A percentile compares a stretch with the other conserved stretches of the same genome.
These are phyloP conservation scores for Mycosphaerella sp. DNA, from an alignment of 2,329 filamentous ascomycete genomes.

Conservation along the genomic window DNA sequence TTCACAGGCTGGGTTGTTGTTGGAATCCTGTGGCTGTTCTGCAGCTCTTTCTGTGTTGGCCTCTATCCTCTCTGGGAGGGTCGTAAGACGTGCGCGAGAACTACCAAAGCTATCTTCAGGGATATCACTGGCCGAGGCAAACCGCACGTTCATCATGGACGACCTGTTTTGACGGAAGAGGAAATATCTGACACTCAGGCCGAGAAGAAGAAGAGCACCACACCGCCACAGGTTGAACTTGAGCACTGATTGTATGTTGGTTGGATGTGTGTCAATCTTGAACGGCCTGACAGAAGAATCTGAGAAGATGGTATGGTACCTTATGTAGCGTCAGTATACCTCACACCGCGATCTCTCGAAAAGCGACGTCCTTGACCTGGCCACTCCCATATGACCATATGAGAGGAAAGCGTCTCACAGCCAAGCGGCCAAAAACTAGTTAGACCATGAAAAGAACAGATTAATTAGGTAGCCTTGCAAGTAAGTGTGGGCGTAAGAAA, in stretches of 20 bases:
- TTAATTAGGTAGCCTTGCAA: no score
- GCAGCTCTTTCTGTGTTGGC: constrained; percentile 64
- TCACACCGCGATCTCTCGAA: no score
- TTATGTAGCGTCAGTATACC: no score
- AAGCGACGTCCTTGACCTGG: no score
- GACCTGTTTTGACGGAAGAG: constrained; percentile 27
- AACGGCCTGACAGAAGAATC: not conserved
- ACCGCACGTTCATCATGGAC: constrained; percentile 28
- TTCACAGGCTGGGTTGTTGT: constrained; percentile 52
- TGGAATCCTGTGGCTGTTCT: constrained; percentile 74
- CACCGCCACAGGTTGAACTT: constrained; percentile 27
- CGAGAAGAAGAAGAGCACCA: constrained; percentile 26
- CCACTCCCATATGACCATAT: no score
- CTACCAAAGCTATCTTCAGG: constrained; percentile 53
- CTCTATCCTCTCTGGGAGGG: constrained; percentile 79
- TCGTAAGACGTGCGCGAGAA: constrained; percentile 57
- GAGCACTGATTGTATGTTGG: constrained; percentile 1
- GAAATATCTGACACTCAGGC: constrained; percentile 25
- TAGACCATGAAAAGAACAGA: no score
- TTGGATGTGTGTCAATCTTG: not conserved
- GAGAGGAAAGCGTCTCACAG: no score
- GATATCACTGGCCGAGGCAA: constrained; percentile 48
- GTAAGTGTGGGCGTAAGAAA: no score
- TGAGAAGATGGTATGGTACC: no score
- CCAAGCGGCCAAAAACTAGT: no score